Percentiles rank a stretch among this genome's conserved stretches.
Evolutionary conservation across 306 rosid genomes (phyloP).

Genomic region (Cyamopsis tetragonoloba): DNA sequence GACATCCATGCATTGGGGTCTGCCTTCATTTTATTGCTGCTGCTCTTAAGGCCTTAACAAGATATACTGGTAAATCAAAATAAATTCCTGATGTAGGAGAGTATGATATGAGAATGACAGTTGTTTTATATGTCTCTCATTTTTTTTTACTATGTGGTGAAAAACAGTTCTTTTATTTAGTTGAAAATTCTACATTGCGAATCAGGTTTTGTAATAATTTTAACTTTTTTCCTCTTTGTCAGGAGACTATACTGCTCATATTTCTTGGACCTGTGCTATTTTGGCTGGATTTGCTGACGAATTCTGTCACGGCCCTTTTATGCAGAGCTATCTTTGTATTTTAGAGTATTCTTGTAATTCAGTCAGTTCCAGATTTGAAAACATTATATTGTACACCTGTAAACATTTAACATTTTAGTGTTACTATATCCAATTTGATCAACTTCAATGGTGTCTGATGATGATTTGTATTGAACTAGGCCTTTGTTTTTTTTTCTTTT

Average conservation of each 20-base stretch:
- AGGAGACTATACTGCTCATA: slow-evolving; percentile 30
- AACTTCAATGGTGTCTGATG: slow-evolving; percentile 22
- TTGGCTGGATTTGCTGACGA: slow-evolving; percentile 33
- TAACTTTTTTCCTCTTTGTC: slow-evolving; percentile 18
- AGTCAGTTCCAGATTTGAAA: slow-evolving; percentile 37
- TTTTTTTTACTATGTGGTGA: background rate
- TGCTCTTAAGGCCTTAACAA: background rate
- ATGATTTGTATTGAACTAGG: slow-evolving; percentile 28
- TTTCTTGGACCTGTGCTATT: slow-evolving; percentile 33
- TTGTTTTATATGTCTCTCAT: background rate
- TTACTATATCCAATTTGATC: slow-evolving; percentile 28
- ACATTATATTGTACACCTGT: slow-evolving; percentile 37
- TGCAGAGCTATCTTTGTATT: slow-evolving; percentile 39
- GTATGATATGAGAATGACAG: background rate
- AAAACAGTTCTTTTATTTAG: background rate
- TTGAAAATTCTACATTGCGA: background rate
- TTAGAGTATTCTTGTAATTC: slow-evolving; percentile 42
- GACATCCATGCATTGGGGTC: background rate
- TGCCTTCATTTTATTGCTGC: background rate
- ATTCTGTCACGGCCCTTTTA: slow-evolving; percentile 23
- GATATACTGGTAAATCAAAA: background rate
- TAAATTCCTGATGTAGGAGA: slow-evolving; percentile 5
- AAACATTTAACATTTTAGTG: slow-evolving; percentile 33
- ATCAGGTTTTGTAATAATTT: slow-evolving; percentile 15
- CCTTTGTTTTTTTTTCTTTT: slow-evolving; percentile 23